Evolutionary conservation across 2,329 filamentous ascomycete genomes (phyloP).

Genomic region (Aspergillus ochraceus): DNA sequence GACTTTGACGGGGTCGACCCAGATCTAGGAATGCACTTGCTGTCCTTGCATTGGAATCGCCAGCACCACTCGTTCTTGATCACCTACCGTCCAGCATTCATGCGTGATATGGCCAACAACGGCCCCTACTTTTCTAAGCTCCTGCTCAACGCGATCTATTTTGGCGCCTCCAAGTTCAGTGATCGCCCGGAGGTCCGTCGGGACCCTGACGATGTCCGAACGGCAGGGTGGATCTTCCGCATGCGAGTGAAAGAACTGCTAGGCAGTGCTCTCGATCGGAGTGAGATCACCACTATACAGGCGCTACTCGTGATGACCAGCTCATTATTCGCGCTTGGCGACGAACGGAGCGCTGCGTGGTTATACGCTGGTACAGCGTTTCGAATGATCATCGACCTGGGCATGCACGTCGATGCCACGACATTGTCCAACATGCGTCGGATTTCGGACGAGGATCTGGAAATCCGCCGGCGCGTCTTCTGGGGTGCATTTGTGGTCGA

Average conservation of each 20-base stretch:
- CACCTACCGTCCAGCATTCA: slow-evolving; percentile 55
- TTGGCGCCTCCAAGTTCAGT: slow-evolving; percentile 49
- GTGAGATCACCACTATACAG: slow-evolving; percentile 56
- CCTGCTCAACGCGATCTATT: slow-evolving; percentile 54
- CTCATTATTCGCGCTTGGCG: slow-evolving; percentile 52
- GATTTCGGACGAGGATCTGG: slow-evolving; percentile 27
- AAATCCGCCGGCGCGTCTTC: slow-evolving; percentile 33
- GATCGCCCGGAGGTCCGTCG: slow-evolving; percentile 47
- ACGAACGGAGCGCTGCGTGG: slow-evolving; percentile 55
- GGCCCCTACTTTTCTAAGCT: slow-evolving; percentile 56
- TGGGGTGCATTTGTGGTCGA: slow-evolving; percentile 43
- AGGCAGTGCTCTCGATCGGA: slow-evolving; percentile 47
- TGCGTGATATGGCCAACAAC: slow-evolving; percentile 47
- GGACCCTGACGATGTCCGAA: slow-evolving; percentile 48
- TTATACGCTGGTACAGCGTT: slow-evolving; percentile 54
- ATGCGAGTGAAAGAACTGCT: slow-evolving; percentile 50
- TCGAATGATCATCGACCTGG: slow-evolving; percentile 54
- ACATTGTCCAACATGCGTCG: slow-evolving; percentile 15
- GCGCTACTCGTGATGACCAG: slow-evolving; percentile 55
- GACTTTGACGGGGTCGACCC: slow-evolving; percentile 59
- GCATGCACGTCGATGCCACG: slow-evolving; percentile 45
- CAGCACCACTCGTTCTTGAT: slow-evolving; percentile 52
- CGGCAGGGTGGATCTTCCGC: slow-evolving; percentile 51
- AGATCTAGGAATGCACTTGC: slow-evolving; percentile 53
- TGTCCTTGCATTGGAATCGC: slow-evolving; percentile 55